Evolutionary conservation across 345 rosid species (phyloP), one percentile per base, ranked within the genome.

Genomic region (Eucalyptus erythrocorys): DNA sequence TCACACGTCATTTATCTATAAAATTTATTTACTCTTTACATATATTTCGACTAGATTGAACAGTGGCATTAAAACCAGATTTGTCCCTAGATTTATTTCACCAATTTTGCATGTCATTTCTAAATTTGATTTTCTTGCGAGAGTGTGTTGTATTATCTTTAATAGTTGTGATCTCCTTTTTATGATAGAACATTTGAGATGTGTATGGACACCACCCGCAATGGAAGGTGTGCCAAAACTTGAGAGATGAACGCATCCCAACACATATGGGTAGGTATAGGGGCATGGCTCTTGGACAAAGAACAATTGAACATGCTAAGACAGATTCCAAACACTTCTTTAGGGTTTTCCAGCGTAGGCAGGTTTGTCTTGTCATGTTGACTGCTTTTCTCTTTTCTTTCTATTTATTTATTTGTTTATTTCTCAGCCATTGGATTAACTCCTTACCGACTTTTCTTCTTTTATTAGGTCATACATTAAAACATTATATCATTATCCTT

Each of bases 341-440:
- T 76, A 76, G 84, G 84, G 82, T 11, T 76, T 40, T 40, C 47
- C 30, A 40, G 27, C 84, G 15, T 40, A 76, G 84, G 47, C 13
- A 76, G 84, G 47, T 76, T 76, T 76, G 84, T 76, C 84, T 76
- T 76, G 84, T 76, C 84, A 40, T 40, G 84, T 40, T 40, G 84
- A 76, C 84, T 76, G 47, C 84, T 76, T 76, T 76, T 21, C 9
- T 11, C 1, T 22, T 3, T 12, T 3, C 8, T 14, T 0, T n/a
- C 14, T 1, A 8, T 30, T 3, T n/a, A 16, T 3, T 4, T 8
- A 16, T 1, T 68, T 16, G 2, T 10, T 16, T 32, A 16, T 68
- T 76, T 37, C 30, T 76, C 47, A 43, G 82, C 82, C 82, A 40
- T 76, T 43, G 42, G 82, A 37, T 76, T 22, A 40, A 40, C 42